phyloP scores from a whole-genome alignment of 306 rosid genomes.

The Sophora flavescens region DNA sequence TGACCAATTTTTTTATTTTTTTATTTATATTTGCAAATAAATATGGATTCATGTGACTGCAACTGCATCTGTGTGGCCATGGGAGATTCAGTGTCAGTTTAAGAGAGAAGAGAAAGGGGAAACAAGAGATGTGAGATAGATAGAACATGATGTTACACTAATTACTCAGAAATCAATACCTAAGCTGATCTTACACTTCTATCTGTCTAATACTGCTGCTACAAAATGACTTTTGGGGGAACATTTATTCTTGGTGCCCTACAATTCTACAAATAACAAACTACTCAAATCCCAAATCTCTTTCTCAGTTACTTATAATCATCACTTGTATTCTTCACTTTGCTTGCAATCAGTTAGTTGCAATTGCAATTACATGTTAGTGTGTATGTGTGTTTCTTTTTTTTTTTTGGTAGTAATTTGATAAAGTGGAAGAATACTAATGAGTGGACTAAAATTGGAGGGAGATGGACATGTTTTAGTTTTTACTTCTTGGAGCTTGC shows the following conservation, averaged over 20 bases:
- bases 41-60: conserved; percentile 23
- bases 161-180: background rate
- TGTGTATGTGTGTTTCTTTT: too few species aligned
- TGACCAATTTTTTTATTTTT: conserved; percentile 17
- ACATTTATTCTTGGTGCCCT: background rate
- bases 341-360: background rate
- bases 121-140: background rate
- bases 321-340: background rate
- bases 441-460: conserved; percentile 23
- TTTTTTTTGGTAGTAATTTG: background rate
- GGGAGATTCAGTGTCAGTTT: background rate
- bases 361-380: too few species aligned
- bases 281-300: background rate
- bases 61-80: background rate
- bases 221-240: background rate
- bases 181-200: conserved; percentile 2
- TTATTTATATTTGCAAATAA: conserved; percentile 11
- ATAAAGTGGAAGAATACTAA: background rate
- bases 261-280: background rate
- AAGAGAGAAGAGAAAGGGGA: background rate
- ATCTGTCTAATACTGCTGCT: background rate
- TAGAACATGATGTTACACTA: background rate
- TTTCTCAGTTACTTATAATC: conserved; percentile 3
- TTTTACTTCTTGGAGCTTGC: conserved; percentile 1
- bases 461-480: background rate